phyloP scores from a whole-genome alignment of 768 basidiomycete genomes.

The Termitomyces sp. region DNA sequence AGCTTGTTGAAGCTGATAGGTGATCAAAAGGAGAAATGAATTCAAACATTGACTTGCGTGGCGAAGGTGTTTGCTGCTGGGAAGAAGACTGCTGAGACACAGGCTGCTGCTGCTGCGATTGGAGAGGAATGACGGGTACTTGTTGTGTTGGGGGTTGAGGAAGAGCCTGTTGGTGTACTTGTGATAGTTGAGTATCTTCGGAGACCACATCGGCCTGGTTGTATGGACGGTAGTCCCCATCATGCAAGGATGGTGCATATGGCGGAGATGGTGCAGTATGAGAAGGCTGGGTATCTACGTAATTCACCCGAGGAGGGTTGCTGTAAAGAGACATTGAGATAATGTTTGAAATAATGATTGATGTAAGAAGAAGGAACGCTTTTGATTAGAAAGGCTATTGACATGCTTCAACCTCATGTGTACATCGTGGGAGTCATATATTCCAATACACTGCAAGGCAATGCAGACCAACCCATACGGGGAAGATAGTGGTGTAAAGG shows the following conservation, averaged over 20 bases:
- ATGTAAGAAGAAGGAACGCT: not conserved
- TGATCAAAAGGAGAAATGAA: slow-evolving; percentile 84
- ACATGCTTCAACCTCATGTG: slow-evolving; percentile 2
- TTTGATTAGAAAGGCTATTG: not conserved
- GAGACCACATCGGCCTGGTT: slow-evolving; percentile 35
- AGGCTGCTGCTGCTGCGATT: slow-evolving; percentile 18
- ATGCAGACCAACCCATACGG: not conserved
- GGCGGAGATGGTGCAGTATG: slow-evolving; percentile 44
- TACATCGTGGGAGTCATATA: slow-evolving; percentile 4
- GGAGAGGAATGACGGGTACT: slow-evolving; percentile 32
- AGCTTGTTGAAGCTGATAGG: slow-evolving; percentile 43
- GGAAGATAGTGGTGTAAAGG: not conserved
- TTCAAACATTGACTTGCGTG: slow-evolving; percentile 80
- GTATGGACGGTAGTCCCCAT: slow-evolving; percentile 42
- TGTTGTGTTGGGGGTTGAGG: slow-evolving; percentile 24
- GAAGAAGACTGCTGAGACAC: slow-evolving; percentile 21
- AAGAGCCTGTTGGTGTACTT: slow-evolving; percentile 22
- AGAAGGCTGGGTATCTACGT: slow-evolving; percentile 40
- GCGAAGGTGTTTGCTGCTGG: slow-evolving; percentile 51
- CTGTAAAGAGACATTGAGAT: slow-evolving; percentile 25
- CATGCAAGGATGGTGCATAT: slow-evolving; percentile 35
- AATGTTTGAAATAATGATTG: slow-evolving; percentile 1
- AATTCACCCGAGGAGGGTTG: slow-evolving; percentile 44
- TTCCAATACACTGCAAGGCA: not conserved
- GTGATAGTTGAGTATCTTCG: slow-evolving; percentile 34